Evolutionary conservation across 1,284 basidiomycete species (phyloP).

Genomic region (Pseudozyma sp.): DNA sequence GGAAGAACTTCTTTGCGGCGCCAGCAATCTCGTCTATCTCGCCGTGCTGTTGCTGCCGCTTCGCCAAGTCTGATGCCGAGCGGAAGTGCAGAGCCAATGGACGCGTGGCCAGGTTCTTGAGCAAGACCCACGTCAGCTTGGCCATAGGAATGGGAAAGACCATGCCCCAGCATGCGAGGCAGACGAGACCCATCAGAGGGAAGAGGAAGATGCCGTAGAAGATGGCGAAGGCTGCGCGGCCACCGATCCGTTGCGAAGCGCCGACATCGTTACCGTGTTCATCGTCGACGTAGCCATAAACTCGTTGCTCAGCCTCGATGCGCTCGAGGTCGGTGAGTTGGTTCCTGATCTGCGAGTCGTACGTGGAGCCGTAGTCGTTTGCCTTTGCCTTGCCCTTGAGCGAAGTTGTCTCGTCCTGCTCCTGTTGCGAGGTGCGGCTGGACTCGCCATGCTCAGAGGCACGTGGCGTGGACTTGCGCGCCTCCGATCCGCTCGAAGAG

Average conservation of each 20-base stretch:
- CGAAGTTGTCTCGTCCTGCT: slow-evolving; percentile 43
- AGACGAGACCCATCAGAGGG: slow-evolving; percentile 77
- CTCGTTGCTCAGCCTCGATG: slow-evolving; percentile 51
- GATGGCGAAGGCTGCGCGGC: slow-evolving; percentile 68
- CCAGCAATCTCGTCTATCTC: slow-evolving; percentile 63
- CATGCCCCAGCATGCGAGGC: slow-evolving; percentile 89
- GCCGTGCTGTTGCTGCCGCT: slow-evolving; percentile 36
- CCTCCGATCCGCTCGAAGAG: slow-evolving; percentile 39
- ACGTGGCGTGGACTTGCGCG: slow-evolving; percentile 33
- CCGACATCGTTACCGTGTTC: slow-evolving; percentile 59
- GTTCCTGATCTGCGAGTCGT: slow-evolving; percentile 23
- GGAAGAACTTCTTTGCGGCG: slow-evolving; percentile 45
- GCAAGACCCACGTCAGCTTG: slow-evolving; percentile 90
- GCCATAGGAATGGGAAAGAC: slow-evolving; percentile 98
- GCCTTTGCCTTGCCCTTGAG: slow-evolving; percentile 53
- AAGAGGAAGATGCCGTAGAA: slow-evolving; percentile 89
- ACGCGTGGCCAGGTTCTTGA: slow-evolving; percentile 83
- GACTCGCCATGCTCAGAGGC: slow-evolving; percentile 31
- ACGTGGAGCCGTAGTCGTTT: slow-evolving; percentile 32
- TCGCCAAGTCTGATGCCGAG: slow-evolving; percentile 65
- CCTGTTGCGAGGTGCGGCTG: slow-evolving; percentile 31
- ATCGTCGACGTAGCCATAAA: slow-evolving; percentile 66
- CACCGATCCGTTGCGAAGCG: slow-evolving; percentile 44
- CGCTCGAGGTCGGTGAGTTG: slow-evolving; percentile 47
- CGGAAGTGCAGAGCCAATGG: slow-evolving; percentile 93